Evolutionary conservation across 1,284 basidiomycete genomes (phyloP).

Genomic region (Ceratobasidium sp.): DNA sequence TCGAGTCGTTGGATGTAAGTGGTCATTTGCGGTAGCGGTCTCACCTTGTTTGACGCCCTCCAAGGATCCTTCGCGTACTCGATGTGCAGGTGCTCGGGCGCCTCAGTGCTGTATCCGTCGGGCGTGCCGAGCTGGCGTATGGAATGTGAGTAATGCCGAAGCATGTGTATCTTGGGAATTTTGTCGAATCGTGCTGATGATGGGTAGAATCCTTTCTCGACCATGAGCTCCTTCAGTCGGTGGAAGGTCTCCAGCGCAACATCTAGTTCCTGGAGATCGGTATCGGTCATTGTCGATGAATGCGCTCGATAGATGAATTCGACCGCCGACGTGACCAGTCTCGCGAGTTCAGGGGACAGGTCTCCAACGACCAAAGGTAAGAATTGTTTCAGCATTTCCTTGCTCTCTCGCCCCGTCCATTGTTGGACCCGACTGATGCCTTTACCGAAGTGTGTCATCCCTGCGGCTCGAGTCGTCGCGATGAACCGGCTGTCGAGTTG

Average conservation of each 20-base stretch:
- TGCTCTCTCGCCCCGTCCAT: conserved; percentile 46
- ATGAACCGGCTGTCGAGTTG: conserved; percentile 29
- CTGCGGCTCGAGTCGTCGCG: conserved; percentile 2
- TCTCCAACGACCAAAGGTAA: conserved; percentile 5
- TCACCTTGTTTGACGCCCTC: conserved; percentile 8
- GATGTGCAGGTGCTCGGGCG: conserved; percentile 37
- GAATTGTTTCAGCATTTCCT: conserved; percentile 16
- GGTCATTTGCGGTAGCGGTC: conserved; percentile 9
- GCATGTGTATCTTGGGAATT: conserved; percentile 27
- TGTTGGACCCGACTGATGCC: conserved; percentile 45
- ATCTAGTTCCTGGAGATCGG: background rate
- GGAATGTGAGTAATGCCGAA: conserved; percentile 33
- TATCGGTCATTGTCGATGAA: conserved; percentile 1
- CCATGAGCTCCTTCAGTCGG: background rate
- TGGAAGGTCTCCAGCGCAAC: background rate
- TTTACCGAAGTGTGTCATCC: conserved; percentile 21
- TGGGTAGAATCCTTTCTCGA: conserved; percentile 6
- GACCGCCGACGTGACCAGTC: background rate
- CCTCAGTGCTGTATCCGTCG: conserved; percentile 40
- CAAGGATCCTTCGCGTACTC: conserved; percentile 8
- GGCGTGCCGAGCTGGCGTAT: conserved; percentile 37
- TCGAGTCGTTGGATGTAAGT: conserved; percentile 10
- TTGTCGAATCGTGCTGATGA: background rate
- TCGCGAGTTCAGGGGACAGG: background rate
- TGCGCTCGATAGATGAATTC: conserved; percentile 12